Conservation (phyloP, 345 rosid genomes). For the Dipteronia sinensis region DNA sequence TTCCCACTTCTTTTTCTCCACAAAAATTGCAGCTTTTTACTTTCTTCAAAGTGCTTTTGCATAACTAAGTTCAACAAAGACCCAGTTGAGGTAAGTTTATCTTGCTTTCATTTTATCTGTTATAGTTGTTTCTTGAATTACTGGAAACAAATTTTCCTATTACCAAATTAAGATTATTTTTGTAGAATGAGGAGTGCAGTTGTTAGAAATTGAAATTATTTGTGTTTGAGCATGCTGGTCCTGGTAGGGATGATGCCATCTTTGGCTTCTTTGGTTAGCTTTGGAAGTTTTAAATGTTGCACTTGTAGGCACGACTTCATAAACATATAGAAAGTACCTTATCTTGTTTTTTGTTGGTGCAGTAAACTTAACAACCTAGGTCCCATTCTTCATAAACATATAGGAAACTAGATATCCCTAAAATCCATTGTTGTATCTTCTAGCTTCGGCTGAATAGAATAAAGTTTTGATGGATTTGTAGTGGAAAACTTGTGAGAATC, state of each 20-base stretch:
- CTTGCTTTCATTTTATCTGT: not conserved
- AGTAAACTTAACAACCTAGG: no score
- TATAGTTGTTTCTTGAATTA: not conserved
- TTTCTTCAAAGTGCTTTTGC: not conserved
- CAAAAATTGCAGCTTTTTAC: not conserved
- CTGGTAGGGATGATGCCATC: slow-evolving; percentile 85
- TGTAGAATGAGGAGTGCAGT: no score
- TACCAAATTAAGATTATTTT: no score
- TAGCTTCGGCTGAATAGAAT: no score
- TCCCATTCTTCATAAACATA: no score
- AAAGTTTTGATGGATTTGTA: not conserved
- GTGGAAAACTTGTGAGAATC: not conserved
- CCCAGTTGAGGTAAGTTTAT: not conserved
- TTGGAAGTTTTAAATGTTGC: slow-evolving; percentile 32
- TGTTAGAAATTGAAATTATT: not conserved
- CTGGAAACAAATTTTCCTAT: no score
- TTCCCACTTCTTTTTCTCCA: not conserved
- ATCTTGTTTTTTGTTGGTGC: no score
- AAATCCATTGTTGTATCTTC: no score
- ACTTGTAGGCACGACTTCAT: slow-evolving; percentile 34
- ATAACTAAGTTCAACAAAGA: not conserved
- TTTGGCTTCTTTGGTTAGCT: slow-evolving; percentile 41
- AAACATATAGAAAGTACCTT: slow-evolving; percentile 15
- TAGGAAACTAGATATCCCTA: no score
- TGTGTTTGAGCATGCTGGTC: not conserved